phyloP scores from a whole-genome alignment of 345 rosid species.

The Acer yangbiense region DNA sequence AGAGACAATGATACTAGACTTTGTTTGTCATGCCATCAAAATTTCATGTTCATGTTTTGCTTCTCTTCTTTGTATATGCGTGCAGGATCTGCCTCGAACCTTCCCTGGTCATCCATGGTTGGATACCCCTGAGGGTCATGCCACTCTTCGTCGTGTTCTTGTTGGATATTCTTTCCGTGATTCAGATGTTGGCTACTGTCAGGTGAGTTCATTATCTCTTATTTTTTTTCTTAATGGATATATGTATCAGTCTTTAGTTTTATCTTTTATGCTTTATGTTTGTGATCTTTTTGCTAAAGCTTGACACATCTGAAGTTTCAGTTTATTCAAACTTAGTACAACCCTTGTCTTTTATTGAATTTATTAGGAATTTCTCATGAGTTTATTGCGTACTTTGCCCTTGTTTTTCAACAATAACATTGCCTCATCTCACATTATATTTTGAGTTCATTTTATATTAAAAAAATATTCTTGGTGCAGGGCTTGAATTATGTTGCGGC shows the following conservation, averaged over 20 bases:
- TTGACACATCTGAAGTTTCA: not conserved
- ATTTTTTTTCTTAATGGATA: not conserved
- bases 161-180: conserved; percentile 97
- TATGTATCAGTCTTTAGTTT: not conserved
- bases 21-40: conserved; percentile 8
- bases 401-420: not conserved
- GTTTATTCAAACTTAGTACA: not conserved
- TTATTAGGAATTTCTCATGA: not conserved
- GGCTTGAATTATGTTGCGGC: conserved; percentile 98
- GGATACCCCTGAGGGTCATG: conserved; percentile 98
- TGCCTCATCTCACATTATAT: not conserved
- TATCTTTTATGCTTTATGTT: not conserved
- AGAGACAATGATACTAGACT: not conserved
- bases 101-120: conserved; percentile 99
- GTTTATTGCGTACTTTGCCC: not conserved
- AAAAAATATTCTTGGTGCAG: conserved; percentile 38
- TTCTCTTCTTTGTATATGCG: conserved; percentile 14
- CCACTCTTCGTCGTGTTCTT: conserved; percentile 88
- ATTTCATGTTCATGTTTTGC: conserved; percentile 7
- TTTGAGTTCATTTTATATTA: not conserved
- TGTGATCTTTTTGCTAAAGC: not conserved
- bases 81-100: conserved; percentile 95
- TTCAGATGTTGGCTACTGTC: conserved; percentile 99
- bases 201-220: conserved; percentile 52
- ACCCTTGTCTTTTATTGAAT: not conserved